Evolutionary conservation across 768 basidiomycete species (phyloP), one percentile per base, ranked within the genome.

Genomic region (Tylopilus rubrobrunneus): DNA sequence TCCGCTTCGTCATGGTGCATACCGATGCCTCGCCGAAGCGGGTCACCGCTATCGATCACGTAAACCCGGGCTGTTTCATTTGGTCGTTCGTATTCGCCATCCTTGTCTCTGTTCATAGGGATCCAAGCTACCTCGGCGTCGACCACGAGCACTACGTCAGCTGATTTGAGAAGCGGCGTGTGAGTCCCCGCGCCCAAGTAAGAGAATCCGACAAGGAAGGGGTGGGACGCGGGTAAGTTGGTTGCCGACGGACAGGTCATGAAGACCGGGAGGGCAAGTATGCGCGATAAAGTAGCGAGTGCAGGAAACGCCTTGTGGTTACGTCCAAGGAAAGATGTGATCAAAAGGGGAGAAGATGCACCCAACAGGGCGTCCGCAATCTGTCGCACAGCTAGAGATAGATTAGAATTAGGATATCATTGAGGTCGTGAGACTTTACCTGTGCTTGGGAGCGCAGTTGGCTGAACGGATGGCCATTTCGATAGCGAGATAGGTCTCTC

Each of bases 91-190:
- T 54, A 46, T 29, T 37, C 47, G 5, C 68, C 66, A 4, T 65
- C 66, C 49, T 63, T 66, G 52, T 65, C 70, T 33, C 77, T 76
- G 49, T 78, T 73, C 43, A 63, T 71, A 1, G 81, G 76, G 27
- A 85, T 80, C 83, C 86, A 89, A 0, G 86, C 83, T 0, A 86
- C 69, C 55, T 85, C 84, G 8, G 29, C 75, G 52, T 89, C 86
- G n/a, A 89, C 55, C 17, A 87, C 70, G 10, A 89, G 67, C 17
- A 89, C 75, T 4, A 82, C 77, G 56, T 89, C 87, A 0, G 85
- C 84, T 23, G 68, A 66, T 31, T 71, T 69, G 19, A 88, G 75
- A 47, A 76, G 73, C 2, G 67, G 63, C 27, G 78, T 76, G 44
- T 82, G 79, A 0, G 73, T 73, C 25, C 67, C 74, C 2, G 74